Percentiles rank a stretch among this genome's conserved stretches.
These are phyloP conservation scores for Solanum raphanifolium DNA, from an alignment of 257 asterid species.

Conservation along the genomic window DNA sequence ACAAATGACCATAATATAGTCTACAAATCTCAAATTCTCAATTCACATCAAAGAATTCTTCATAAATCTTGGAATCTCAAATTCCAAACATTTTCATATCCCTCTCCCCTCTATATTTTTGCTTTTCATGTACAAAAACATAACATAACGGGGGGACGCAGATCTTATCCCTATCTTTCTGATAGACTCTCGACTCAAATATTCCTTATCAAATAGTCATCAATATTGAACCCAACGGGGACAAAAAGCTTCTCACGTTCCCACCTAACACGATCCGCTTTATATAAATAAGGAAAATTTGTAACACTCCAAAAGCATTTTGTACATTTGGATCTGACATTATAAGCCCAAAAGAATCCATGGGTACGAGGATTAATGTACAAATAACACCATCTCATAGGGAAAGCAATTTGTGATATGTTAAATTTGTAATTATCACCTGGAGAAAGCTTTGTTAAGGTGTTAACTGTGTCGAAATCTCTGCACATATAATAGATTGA, in stretches of 20 bases:
- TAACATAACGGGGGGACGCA: no score
- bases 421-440: background rate
- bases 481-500: constrained; percentile 12
- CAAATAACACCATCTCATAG: constrained; percentile 21
- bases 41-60: background rate
- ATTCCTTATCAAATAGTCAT: background rate
- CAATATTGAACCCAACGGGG: background rate
- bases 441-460: background rate
- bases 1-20: background rate
- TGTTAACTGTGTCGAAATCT: background rate
- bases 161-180: background rate
- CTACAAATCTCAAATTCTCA: background rate
- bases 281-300: constrained; percentile 3
- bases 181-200: background rate
- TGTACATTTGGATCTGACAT: constrained; percentile 15
- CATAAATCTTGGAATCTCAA: background rate
- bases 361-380: constrained; percentile 1
- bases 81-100: background rate
- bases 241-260: constrained; percentile 13
- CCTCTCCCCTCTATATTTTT: background rate
- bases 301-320: constrained; percentile 15
- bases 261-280: constrained; percentile 12
- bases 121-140: background rate
- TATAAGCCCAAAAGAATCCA: constrained; percentile 16
- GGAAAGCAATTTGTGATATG: constrained; percentile 11